Evolutionary conservation across 2,329 filamentous ascomycete species (phyloP), one percentile per base, ranked within the genome.

Genomic region (Teratosphaeria zuluensis): DNA sequence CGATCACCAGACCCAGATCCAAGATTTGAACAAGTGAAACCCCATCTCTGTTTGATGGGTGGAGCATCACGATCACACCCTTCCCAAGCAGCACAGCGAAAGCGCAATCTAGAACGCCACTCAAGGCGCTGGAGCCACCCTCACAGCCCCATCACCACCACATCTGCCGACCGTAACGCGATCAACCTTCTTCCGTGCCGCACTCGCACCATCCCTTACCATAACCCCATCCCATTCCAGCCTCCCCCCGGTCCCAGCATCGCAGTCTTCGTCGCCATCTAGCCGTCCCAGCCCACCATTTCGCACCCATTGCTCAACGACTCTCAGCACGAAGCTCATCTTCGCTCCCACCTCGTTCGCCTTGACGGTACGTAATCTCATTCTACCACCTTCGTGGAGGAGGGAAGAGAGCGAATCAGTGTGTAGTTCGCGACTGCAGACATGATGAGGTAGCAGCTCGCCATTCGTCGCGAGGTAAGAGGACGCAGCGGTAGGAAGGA

Each of bases 321-420:
- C 80, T 56, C 80, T 75, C 64, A 81, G 80, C 66, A 92, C 83
- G 69, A 92, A 92, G 60, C 84, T 81, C 59, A 92, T 81, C 76
- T 92, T 92, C 65, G 79, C 80, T 35, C 85, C 83, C 69, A 92
- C 83, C 63, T 86, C 82, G 70, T 92, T 92, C 48, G 86, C 85
- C 21, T 82, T 80, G 0, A 88, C 86, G 58, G 90, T 59, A 48
- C 66, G 65, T 65, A 67, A 79, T 77, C 57, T 78, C 75, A 63
- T 75, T 75, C 59, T 56, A 73, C 76, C 55, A 73, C 73, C 56
- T 72, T 76, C 75, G 75, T 90, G 89, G 51, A 92, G 79, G 12
- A 92, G 78, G 4, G 87, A 87, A 68, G 89, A 86, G 6, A 90
- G 74, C 4, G 86, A 85, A 64, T 88, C 89, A 12, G 87, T 85